Evolutionary conservation across 1,139 yeast genomes (phyloP).

Genomic region (Blastobotrys capitulatus): DNA sequence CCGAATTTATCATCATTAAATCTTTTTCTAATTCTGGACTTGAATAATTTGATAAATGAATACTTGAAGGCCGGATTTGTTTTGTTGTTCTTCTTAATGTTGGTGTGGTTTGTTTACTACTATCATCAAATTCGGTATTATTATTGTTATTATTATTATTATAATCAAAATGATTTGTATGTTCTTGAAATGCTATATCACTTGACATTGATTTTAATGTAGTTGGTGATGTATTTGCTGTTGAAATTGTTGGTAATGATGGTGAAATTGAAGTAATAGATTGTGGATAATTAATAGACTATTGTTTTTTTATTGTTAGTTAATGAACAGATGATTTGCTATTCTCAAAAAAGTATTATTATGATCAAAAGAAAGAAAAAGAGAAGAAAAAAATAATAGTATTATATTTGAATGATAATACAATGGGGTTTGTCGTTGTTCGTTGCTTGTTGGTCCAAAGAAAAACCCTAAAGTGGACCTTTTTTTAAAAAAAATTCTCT

Average conservation of each 20-base stretch:
- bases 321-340: too few species aligned
- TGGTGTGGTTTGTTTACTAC: not conserved
- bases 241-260: not conserved
- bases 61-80: constrained; percentile 1
- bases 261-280: not conserved
- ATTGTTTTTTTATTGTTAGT: not conserved
- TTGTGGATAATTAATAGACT: not conserved
- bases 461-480: too few species aligned
- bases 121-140: not conserved
- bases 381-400: too few species aligned
- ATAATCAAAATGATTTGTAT: not conserved
- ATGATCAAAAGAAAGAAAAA: too few species aligned
- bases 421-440: too few species aligned
- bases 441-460: too few species aligned
- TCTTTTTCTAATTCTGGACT: not conserved
- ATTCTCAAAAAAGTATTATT: too few species aligned
- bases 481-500: too few species aligned
- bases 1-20: not conserved
- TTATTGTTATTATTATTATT: not conserved
- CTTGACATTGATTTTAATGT: not conserved
- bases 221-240: not conserved
- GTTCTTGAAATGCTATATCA: not conserved
- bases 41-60: not conserved
- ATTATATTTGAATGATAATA: too few species aligned
- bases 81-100: not conserved